Evolutionary conservation across 2,329 filamentous ascomycete genomes (phyloP).

Genomic region (Orbilia blumenaviensis): DNA sequence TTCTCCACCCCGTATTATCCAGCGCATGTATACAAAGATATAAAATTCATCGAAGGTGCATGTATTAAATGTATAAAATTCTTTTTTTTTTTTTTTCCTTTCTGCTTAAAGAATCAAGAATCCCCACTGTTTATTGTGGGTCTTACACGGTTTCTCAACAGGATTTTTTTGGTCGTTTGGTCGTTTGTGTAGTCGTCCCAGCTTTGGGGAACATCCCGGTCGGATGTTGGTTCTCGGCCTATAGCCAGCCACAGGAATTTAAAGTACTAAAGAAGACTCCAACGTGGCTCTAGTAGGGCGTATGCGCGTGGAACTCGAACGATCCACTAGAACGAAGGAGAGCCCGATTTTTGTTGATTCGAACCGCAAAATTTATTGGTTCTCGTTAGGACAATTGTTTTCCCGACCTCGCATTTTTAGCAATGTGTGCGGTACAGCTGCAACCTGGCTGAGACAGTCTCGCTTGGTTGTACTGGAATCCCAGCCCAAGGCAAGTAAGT

Average conservation of each 20-base stretch:
- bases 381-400: not conserved
- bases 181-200: no score
- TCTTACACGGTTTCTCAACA: no score
- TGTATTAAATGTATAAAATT: constrained; percentile 4
- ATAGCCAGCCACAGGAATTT: no score
- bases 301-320: no score
- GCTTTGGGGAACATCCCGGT: no score
- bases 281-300: no score
- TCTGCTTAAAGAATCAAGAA: no score
- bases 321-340: no score
- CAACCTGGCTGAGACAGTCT: constrained; percentile 2
- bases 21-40: not conserved
- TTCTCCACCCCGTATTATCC: not conserved
- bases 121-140: no score
- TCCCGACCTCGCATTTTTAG: not conserved
- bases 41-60: not conserved
- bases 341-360: not conserved
- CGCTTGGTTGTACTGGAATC: constrained; percentile 8
- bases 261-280: no score
- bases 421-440: not conserved
- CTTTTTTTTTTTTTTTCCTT: not conserved
- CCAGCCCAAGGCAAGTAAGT: not conserved
- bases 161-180: no score
- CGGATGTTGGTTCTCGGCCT: no score
- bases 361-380: not conserved